Evolutionary conservation across 2,329 filamentous ascomycete genomes (phyloP).

Genomic region (Chrysosphaeria jannelii): DNA sequence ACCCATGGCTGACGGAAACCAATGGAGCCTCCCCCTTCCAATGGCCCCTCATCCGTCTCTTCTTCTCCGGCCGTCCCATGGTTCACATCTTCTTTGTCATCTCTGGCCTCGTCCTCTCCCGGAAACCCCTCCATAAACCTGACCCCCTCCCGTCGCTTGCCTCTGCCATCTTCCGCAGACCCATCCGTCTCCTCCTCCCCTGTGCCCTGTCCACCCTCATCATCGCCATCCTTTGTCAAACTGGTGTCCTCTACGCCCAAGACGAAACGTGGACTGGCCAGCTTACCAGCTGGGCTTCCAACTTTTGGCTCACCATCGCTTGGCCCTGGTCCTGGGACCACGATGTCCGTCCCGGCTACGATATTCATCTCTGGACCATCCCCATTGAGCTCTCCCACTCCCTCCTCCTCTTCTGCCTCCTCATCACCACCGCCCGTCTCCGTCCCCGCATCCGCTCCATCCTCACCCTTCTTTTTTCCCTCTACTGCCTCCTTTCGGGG

Average conservation of each 20-base stretch:
- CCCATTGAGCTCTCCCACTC: conserved; percentile 17
- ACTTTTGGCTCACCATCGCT: conserved; percentile 8
- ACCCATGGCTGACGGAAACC: conserved; percentile 8
- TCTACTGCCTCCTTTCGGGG: conserved; percentile 11
- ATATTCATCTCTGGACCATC: conserved; percentile 18
- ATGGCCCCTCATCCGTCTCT: too few relatives aligned
- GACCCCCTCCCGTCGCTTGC: conserved; percentile 12
- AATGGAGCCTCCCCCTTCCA: too few relatives aligned
- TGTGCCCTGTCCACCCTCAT: conserved; percentile 13
- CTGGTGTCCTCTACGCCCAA: too few relatives aligned
- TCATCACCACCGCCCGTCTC: conserved; percentile 11
- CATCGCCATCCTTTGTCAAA: conserved; percentile 9
- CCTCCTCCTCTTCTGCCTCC: conserved; percentile 13
- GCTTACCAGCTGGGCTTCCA: conserved; percentile 7
- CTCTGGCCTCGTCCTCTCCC: conserved; percentile 2
- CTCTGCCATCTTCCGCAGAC: conserved; percentile 16
- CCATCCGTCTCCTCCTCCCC: conserved; percentile 16
- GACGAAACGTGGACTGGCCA: too few relatives aligned
- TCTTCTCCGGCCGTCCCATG: too few relatives aligned
- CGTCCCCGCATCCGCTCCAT: conserved; percentile 8
- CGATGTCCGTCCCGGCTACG: conserved; percentile 10
- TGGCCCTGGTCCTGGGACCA: conserved; percentile 11
- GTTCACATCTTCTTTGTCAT: conserved; percentile 10
- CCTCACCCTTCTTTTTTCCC: conserved; percentile 8
- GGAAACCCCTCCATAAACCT: conserved; percentile 16